These are phyloP conservation scores for Solanum gandarillasii DNA, from an alignment of 257 asterid genomes.

Conservation along the genomic window DNA sequence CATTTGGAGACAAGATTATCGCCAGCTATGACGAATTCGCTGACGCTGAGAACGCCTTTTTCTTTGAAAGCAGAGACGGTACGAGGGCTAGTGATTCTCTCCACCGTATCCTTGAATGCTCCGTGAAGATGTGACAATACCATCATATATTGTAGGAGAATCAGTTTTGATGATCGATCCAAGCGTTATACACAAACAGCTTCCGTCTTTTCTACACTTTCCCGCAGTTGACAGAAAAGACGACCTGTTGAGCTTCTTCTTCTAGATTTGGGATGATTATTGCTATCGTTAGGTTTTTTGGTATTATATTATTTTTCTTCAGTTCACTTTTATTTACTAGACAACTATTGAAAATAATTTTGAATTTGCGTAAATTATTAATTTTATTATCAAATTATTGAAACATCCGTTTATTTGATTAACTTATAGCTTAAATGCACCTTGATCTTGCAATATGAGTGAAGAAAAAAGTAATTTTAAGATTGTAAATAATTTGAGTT, in stretches of 20 bases:
- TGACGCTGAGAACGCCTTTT: constrained; percentile 90
- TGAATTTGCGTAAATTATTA: too few relatives aligned
- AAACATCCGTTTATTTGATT: rapidly evolving
- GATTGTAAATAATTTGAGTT: too few relatives aligned
- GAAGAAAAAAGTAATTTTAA: too few relatives aligned
- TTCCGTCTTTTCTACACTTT: background rate
- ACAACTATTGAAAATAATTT: too few relatives aligned
- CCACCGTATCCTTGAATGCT: constrained; percentile 86
- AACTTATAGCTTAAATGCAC: too few relatives aligned
- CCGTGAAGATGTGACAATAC: constrained; percentile 72
- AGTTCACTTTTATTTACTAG: too few relatives aligned
- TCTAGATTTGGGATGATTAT: background rate
- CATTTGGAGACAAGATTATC: constrained; percentile 97
- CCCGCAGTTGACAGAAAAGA: background rate
- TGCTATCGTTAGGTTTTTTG: too few relatives aligned
- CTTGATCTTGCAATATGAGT: too few relatives aligned
- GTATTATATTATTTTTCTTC: too few relatives aligned
- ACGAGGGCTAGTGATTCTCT: constrained; percentile 82
- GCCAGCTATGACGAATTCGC: constrained; percentile 88
- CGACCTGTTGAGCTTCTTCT: background rate
- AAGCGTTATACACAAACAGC: background rate
- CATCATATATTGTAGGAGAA: constrained; percentile 18
- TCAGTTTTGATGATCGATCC: background rate
- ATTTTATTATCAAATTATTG: too few relatives aligned
- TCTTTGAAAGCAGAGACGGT: constrained; percentile 97